phyloP scores from a whole-genome alignment of 305 asterid species.

The Striga hermonthica region DNA sequence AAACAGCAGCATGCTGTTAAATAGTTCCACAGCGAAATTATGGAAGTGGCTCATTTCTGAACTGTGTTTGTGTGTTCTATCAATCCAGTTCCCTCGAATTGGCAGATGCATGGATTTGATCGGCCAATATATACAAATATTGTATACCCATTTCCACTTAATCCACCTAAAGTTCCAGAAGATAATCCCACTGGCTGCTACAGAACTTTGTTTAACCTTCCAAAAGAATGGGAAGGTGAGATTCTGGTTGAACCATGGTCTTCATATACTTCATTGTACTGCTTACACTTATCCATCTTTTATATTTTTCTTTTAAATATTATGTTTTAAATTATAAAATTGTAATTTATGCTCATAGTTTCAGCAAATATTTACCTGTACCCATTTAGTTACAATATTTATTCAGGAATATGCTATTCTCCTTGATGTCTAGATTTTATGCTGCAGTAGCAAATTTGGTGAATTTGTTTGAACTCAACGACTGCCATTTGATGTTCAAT shows the following conservation, averaged over 20 bases:
- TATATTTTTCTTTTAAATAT: neutral
- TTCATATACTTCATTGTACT: constrained; percentile 21
- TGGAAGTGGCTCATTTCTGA: constrained; percentile 34
- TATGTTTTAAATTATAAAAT: too few species aligned
- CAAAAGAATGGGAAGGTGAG: constrained; percentile 96
- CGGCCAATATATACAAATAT: constrained; percentile 83
- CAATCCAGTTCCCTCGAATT: constrained; percentile 91
- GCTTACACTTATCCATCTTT: constrained; percentile 20
- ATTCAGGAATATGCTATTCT: neutral
- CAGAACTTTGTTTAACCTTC: constrained; percentile 74
- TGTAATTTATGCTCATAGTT: too few species aligned
- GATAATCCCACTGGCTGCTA: constrained; percentile 98
- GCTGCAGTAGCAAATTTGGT: neutral
- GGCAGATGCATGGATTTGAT: constrained; percentile 99
- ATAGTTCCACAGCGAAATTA: constrained; percentile 11
- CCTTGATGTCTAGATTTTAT: neutral
- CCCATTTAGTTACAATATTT: too few species aligned
- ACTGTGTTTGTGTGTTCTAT: constrained; percentile 31
- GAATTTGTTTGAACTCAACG: neutral
- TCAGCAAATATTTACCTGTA: too few species aligned
- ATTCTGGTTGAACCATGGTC: constrained; percentile 24
- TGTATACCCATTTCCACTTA: constrained; percentile 80
- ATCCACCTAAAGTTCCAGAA: constrained; percentile 93
- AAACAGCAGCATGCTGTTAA: neutral
- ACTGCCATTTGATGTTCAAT: neutral